Base-by-base conservation (phyloP, 305 asterid genomes). In the Fraxinus platypoda region DNA sequence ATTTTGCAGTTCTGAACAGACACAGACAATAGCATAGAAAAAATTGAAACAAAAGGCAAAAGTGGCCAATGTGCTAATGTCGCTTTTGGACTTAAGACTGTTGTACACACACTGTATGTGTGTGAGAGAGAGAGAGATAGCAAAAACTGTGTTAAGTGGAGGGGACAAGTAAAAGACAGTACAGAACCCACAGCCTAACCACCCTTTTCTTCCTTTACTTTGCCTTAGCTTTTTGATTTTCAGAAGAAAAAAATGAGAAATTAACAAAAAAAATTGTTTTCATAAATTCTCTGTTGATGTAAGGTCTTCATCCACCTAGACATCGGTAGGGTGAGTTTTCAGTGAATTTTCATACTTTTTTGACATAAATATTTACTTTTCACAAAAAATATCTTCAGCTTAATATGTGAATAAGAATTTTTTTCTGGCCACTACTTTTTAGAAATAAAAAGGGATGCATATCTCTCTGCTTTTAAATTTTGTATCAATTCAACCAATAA, bases 91-190 rank as follows among this genome's bases (percentile, higher is more conserved):
- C 89, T 86, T 80, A 68, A 52, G 75, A 57, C 78, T 78, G 21
- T 74, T 77, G 78, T 78, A 76, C 64, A 70, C 21, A 26, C 75
- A 28, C 79, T 62, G 78, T 75, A 80, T 84, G 66, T 77, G 80
- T 80, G 88, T 6, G 83, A 4, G 89, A 30, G 86, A 74, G 83
- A 78, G 79, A 82, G 84, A 77, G 78, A 86, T 78, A 78, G 85
- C 71, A 68, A 26, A 79, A 79, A 79, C 92, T 87, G 93, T 88
- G 92, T 78, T 81, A 83, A 88, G 92, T 93, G 97, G 97, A 90
- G 97, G 97, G 96, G 97, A 93, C 97, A 93, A 92, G 94, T 85
- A 88, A 87, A 85, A 89, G 97, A 92, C 97, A 90, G 91, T 92
- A 94, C 97, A 95, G 93, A 92, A 92, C 93, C 96, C 98, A 89